A percentile compares a stretch with the other conserved stretches of the same genome.
These are phyloP conservation scores for Trypanosoma mega DNA, from an alignment of 208 protist genomes.

Conservation along the genomic window DNA sequence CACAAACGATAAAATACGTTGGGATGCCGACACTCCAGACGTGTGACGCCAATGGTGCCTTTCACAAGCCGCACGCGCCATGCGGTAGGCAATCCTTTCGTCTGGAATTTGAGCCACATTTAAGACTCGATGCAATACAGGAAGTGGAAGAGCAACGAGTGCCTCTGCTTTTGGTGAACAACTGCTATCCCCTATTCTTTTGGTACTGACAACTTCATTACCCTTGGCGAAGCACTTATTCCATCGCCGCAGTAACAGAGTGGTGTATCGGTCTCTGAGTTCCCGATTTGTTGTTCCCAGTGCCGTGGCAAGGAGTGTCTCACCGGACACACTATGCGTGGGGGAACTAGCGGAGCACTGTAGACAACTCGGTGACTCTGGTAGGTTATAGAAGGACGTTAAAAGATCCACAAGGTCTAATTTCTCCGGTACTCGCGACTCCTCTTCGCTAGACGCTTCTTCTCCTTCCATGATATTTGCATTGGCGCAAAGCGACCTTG, in stretches of 20 bases:
- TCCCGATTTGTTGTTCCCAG: conserved; percentile 19
- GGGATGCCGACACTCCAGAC: background rate
- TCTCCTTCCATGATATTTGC: too few species aligned
- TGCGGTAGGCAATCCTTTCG: conserved; percentile 24
- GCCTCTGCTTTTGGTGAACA: too few species aligned
- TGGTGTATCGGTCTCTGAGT: conserved; percentile 19
- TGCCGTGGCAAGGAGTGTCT: conserved; percentile 24
- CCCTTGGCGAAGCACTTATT: conserved; percentile 2
- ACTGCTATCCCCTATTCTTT: too few species aligned
- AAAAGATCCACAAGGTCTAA: conserved; percentile 27
- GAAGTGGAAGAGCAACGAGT: conserved; percentile 11
- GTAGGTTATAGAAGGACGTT: conserved; percentile 26
- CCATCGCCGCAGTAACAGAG: conserved; percentile 17
- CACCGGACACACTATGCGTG: conserved; percentile 14
- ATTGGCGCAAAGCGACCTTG: too few species aligned
- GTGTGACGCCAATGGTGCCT: conserved; percentile 5
- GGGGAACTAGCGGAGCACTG: too few species aligned
- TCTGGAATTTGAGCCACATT: conserved; percentile 20
- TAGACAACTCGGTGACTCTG: conserved; percentile 8
- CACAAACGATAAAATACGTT: background rate
- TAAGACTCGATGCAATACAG: conserved; percentile 16
- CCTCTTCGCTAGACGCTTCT: too few species aligned
- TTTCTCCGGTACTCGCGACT: too few species aligned
- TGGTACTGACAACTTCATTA: background rate
- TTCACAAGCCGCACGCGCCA: conserved; percentile 19